Conservation (phyloP, 179 eudicot species). For the Amaranthus tricolor region DNA sequence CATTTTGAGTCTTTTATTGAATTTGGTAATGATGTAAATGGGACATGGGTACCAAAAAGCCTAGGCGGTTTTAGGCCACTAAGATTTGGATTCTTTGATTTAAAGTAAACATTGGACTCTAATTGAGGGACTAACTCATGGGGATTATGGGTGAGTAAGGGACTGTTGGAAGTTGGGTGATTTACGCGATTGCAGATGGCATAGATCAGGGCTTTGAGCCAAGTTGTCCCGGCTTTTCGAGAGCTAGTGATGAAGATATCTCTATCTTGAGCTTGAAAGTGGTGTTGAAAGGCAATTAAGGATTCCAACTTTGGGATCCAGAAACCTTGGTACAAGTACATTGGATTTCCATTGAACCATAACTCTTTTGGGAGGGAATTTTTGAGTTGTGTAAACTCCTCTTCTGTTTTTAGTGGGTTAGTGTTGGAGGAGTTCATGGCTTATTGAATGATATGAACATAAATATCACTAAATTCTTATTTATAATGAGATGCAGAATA, state of each 20-base stretch:
- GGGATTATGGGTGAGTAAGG: constrained; percentile 27
- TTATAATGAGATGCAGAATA: too few relatives aligned
- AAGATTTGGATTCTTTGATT: neutral
- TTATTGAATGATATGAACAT: neutral
- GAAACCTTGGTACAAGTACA: constrained; percentile 39
- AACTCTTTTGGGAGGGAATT: constrained; percentile 32
- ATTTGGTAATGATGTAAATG: constrained; percentile 22
- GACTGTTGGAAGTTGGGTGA: constrained; percentile 5
- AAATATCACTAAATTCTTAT: too few relatives aligned
- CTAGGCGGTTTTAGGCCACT: constrained; percentile 8
- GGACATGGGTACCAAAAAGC: constrained; percentile 28
- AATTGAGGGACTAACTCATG: constrained; percentile 26
- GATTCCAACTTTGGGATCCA: constrained; percentile 30
- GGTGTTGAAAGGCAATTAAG: constrained; percentile 18
- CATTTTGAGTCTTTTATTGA: constrained; percentile 17
- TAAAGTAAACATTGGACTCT: constrained; percentile 16
- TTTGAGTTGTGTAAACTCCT: constrained; percentile 6
- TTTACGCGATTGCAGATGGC: constrained; percentile 23
- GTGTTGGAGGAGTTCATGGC: neutral
- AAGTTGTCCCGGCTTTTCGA: constrained; percentile 32
- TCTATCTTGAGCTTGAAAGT: constrained; percentile 27
- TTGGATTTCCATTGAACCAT: constrained; percentile 29
- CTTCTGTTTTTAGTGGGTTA: constrained; percentile 4
- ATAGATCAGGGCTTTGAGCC: constrained; percentile 25
- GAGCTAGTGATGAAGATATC: constrained; percentile 23